These are phyloP conservation scores for Thymus mandschuricus DNA, from an alignment of 257 asterid genomes.

Conservation along the genomic window DNA sequence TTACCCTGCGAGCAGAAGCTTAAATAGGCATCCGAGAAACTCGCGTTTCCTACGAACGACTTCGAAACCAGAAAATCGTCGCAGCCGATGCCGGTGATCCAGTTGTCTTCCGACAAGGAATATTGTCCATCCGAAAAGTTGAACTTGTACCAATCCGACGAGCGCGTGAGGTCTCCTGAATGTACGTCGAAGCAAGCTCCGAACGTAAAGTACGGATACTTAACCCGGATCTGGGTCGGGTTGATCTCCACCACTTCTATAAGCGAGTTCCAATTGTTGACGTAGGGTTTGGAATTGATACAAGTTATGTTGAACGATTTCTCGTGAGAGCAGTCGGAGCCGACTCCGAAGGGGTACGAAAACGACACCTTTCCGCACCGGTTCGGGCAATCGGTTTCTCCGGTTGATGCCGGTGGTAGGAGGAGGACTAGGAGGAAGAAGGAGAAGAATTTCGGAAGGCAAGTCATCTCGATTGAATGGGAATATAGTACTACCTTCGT, in stretches of 20 bases:
- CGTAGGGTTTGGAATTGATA: neutral
- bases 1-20: neutral
- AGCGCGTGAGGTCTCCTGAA: neutral
- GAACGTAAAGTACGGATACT: neutral
- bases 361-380: neutral
- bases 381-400: neutral
- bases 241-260: neutral
- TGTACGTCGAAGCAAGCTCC: neutral
- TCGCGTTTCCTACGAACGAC: neutral
- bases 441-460: neutral
- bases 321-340: neutral
- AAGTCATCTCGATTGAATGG: neutral
- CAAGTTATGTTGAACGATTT: neutral
- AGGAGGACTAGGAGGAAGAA: neutral
- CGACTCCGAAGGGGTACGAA: slow-evolving; percentile 19
- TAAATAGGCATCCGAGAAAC: slow-evolving; percentile 18
- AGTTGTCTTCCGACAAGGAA: slow-evolving; percentile 31
- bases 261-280: neutral
- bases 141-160: neutral
- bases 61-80: slow-evolving; percentile 15
- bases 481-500: too few species aligned
- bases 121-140: neutral
- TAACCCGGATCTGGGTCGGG: slow-evolving; percentile 4
- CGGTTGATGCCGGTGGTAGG: neutral
- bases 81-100: slow-evolving; percentile 32